Base-by-base conservation (phyloP, 805 yeast genomes). In the Maudiozyma pseudohumilis region DNA sequence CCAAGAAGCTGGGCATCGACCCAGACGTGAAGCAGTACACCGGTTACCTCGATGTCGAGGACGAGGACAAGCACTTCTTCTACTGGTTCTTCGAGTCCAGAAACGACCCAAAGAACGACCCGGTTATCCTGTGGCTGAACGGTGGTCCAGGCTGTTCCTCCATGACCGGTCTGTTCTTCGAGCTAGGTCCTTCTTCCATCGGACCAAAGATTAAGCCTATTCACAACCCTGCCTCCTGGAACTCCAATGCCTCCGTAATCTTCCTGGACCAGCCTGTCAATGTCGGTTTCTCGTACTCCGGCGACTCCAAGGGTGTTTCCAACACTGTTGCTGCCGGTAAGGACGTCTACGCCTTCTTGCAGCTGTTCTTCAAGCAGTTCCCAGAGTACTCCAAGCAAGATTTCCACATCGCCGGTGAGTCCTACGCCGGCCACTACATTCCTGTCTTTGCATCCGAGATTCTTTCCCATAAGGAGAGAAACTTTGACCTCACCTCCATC, bases 71-170 rank as follows among this genome's bases (percentile, higher is more conserved):
- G 64, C 96, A 86, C 63, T 78, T 85, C 56, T 85, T 84, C 65
- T 72, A 66, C 53, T 70, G 92, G 88, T 80, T 79, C 55, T 87
- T 86, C 52, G 95, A 86, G 62, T 79, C 89, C 42, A 75, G 94
- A 68, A 80, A 80, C 57, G 88, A 83, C 60, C 95, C 95, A n/a
- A 64, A 64, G 45, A 82, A 70, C 42, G 95, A 85, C 60, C 95
- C 95, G 1, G 68, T 85, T 29, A 72, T 87, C 35, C 68, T 89
- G 12, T 92, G 98, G 97, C 69, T 92, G 22, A 92, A 92, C 56
- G 98, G 98, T 29, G 99, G 99, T 0, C 99, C 99, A 0, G 99
- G 98, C 0, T 92, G 99, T 58, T 87, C 96, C 2, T 87, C 96
- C 0, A 77, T 92, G 92, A 97, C 92, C 59, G 99, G 99, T n/a